phyloP scores from a whole-genome alignment of 139 green algal genomes.

The Coelastrella sp. region DNA sequence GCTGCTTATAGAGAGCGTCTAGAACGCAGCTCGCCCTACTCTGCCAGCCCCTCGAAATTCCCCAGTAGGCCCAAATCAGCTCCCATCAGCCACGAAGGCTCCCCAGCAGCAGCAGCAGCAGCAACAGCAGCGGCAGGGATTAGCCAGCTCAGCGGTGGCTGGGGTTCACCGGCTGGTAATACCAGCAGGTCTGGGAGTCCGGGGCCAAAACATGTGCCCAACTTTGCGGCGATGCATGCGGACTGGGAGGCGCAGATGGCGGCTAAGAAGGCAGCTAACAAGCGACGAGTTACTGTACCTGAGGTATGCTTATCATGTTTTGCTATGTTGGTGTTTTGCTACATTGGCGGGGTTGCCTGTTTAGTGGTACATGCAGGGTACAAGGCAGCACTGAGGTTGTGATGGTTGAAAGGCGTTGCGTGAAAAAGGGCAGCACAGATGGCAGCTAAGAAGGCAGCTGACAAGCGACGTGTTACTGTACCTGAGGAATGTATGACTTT shows the following conservation, averaged over 20 bases:
- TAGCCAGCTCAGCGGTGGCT: too few relatives aligned
- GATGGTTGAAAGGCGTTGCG: too few relatives aligned
- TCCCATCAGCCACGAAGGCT: background rate
- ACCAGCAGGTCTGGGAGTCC: background rate
- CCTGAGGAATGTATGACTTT: too few relatives aligned
- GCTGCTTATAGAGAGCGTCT: background rate
- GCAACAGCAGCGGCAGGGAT: background rate
- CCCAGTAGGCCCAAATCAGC: background rate
- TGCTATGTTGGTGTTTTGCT: too few relatives aligned
- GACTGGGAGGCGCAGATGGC: constrained; percentile 41
- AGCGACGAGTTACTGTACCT: constrained; percentile 43
- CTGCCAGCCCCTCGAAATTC: background rate
- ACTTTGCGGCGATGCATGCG: constrained; percentile 51
- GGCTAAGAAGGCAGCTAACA: constrained; percentile 29
- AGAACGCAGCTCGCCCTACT: background rate
- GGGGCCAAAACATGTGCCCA: constrained; percentile 31
- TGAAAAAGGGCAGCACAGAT: constrained; percentile 39
- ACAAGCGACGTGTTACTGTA: constrained; percentile 41
- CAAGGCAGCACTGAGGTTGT: too few relatives aligned
- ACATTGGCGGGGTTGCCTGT: too few relatives aligned
- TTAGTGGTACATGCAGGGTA: too few relatives aligned
- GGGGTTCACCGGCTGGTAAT: background rate
- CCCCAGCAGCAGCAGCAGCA: background rate
- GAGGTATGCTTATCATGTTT: too few relatives aligned
- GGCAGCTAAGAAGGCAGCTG: constrained; percentile 19